phyloP scores from a whole-genome alignment of 805 yeast species.

The Yueomyces sp. region DNA sequence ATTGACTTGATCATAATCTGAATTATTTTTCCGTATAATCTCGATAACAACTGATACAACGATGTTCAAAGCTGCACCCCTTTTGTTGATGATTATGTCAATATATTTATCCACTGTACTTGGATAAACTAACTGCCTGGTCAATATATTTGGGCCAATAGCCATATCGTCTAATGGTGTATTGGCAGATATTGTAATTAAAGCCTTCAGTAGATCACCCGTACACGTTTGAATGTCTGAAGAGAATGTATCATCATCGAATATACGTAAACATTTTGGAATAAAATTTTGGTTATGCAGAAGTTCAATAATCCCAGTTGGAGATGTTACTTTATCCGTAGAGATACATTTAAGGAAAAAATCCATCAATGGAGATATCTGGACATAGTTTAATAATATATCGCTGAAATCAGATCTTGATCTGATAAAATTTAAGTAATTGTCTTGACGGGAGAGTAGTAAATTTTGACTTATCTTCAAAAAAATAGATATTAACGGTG shows the following conservation, averaged over 20 bases:
- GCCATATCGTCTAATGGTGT: slow-evolving; percentile 63
- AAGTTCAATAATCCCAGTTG: slow-evolving; percentile 74
- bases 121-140: slow-evolving; percentile 72
- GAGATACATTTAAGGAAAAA: slow-evolving; percentile 74
- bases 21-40: slow-evolving; percentile 82
- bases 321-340: slow-evolving; percentile 75
- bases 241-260: slow-evolving; percentile 34
- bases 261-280: slow-evolving; percentile 37
- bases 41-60: slow-evolving; percentile 91
- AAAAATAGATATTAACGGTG: slow-evolving; percentile 64
- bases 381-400: slow-evolving; percentile 63
- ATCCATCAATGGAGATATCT: slow-evolving; percentile 84
- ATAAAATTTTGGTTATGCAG: slow-evolving; percentile 60
- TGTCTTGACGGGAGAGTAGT: slow-evolving; percentile 54
- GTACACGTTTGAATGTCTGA: slow-evolving; percentile 75
- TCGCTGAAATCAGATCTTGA: slow-evolving; percentile 43
- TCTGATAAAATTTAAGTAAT: slow-evolving; percentile 25
- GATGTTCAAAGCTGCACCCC: slow-evolving; percentile 75
- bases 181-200: slow-evolving; percentile 83
- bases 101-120: slow-evolving; percentile 52
- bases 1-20: slow-evolving; percentile 83
- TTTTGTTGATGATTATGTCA: slow-evolving; percentile 46
- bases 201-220: slow-evolving; percentile 84
- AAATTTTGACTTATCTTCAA: slow-evolving; percentile 82
- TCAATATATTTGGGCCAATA: slow-evolving; percentile 84